phyloP scores from a whole-genome alignment of 352 stramenopile species.

The Phytophthora pini region DNA sequence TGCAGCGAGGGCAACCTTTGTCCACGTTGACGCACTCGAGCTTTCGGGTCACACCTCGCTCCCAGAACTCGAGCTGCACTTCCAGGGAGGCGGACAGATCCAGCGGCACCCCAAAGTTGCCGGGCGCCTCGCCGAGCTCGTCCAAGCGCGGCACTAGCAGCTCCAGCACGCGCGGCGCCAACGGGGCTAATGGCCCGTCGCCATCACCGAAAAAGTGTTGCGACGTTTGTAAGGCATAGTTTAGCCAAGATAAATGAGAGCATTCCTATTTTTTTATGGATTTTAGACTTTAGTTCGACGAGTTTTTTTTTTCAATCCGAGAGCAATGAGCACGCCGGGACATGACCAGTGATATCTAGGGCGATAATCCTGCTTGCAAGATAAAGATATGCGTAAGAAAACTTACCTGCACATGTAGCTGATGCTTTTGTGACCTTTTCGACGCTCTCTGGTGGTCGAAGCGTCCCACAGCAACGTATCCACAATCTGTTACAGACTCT shows the following conservation, averaged over 20 bases:
- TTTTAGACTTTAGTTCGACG: no score
- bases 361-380: no score
- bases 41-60: conserved; percentile 27
- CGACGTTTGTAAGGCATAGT: not conserved
- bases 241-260: not conserved
- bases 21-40: conserved; percentile 51
- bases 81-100: conserved; percentile 31
- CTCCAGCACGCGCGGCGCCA: conserved; percentile 28
- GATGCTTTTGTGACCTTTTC: not conserved
- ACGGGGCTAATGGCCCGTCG: conserved; percentile 2
- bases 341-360: not conserved
- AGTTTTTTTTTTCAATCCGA: no score
- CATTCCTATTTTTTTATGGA: no score
- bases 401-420: no score
- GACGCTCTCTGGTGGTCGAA: not conserved
- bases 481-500: no score
- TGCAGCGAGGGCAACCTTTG: conserved; percentile 44
- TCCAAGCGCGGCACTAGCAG: conserved; percentile 35
- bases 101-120: conserved; percentile 23
- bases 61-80: conserved; percentile 40
- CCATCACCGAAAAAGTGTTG: not conserved
- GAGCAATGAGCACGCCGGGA: no score
- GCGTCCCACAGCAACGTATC: not conserved
- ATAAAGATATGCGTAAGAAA: no score
- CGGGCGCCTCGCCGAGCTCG: conserved; percentile 7